These are phyloP conservation scores for Primulina tabacum DNA, from an alignment of 257 asterid genomes.

Conservation along the genomic window DNA sequence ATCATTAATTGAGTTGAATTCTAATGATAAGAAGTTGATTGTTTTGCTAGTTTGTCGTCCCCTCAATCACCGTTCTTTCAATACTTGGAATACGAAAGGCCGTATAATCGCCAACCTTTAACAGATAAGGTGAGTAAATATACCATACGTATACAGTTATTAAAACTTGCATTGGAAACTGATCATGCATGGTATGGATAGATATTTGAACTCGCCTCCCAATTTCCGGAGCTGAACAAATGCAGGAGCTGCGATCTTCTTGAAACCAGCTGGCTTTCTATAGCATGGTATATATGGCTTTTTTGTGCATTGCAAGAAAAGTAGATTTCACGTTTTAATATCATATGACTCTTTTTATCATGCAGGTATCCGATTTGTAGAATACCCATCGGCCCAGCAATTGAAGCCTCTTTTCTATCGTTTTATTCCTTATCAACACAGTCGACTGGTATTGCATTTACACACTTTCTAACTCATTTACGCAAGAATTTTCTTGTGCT, in stretches of 20 bases:
- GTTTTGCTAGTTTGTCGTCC: too few species aligned
- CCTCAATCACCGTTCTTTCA: slow-evolving; percentile 48
- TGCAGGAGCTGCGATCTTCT: too few species aligned
- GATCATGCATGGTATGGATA: too few species aligned
- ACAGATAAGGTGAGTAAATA: slow-evolving; percentile 31
- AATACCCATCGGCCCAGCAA: slow-evolving; percentile 49
- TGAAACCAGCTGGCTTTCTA: slow-evolving; percentile 22
- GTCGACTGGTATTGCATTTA: slow-evolving; percentile 39
- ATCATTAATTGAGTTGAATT: not conserved
- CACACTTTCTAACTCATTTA: slow-evolving; percentile 6
- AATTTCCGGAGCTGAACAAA: too few species aligned
- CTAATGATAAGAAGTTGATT: too few species aligned
- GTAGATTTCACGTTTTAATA: slow-evolving; percentile 8
- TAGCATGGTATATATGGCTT: slow-evolving; percentile 64
- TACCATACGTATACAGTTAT: too few species aligned
- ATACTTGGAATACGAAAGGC: slow-evolving; percentile 61
- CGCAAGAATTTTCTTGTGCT: too few species aligned
- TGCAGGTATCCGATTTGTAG: slow-evolving; percentile 77
- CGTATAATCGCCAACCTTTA: slow-evolving; percentile 30
- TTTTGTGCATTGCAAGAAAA: not conserved
- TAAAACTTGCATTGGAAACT: too few species aligned
- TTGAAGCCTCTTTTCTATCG: slow-evolving; percentile 50
- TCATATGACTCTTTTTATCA: slow-evolving; percentile 6
- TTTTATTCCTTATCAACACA: slow-evolving; percentile 64
- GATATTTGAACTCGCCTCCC: too few species aligned